Percentiles rank a stretch among this genome's conserved stretches.
phyloP scores from a whole-genome alignment of 169 alveolate species.

The Eimeria falciformis region DNA sequence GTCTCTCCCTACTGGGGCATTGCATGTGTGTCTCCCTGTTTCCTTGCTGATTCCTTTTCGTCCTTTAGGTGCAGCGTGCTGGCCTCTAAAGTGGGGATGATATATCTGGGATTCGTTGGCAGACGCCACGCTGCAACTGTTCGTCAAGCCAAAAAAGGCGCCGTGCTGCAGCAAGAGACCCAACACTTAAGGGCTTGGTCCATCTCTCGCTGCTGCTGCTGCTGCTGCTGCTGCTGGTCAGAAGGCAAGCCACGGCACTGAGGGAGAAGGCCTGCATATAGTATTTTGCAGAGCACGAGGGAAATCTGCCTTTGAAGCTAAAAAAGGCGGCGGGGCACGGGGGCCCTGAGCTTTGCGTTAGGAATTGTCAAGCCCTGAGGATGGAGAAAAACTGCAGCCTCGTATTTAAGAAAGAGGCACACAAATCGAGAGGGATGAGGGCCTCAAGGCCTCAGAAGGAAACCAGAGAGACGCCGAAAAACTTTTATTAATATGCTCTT shows the following conservation, averaged over 20 bases:
- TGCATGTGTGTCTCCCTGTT: background rate
- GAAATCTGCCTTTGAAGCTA: constrained; percentile 87
- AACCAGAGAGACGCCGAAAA: too few relatives aligned
- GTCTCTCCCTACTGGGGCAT: background rate
- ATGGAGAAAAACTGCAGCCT: constrained; percentile 87
- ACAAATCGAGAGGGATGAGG: too few relatives aligned
- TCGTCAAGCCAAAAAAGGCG: too few relatives aligned
- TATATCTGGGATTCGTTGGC: too few relatives aligned
- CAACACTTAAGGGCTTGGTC: too few relatives aligned
- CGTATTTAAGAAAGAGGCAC: constrained; percentile 43
- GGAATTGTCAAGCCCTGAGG: constrained; percentile 88
- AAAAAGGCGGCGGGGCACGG: constrained; percentile 92
- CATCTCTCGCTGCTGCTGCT: background rate
- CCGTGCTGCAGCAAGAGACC: too few relatives aligned
- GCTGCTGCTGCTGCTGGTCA: constrained; percentile 61
- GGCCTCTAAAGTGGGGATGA: too few relatives aligned
- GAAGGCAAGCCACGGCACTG: constrained; percentile 88
- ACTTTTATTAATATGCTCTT: too few relatives aligned
- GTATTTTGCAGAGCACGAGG: constrained; percentile 90
- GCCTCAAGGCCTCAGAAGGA: too few relatives aligned
- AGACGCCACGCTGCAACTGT: too few relatives aligned
- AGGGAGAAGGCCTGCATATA: constrained; percentile 90
- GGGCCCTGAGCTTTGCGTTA: constrained; percentile 91
- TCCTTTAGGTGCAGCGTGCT: too few relatives aligned
- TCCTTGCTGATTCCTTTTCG: background rate